Base-by-base conservation (phyloP, 805 yeast genomes). In the Myxozyma monticola region DNA sequence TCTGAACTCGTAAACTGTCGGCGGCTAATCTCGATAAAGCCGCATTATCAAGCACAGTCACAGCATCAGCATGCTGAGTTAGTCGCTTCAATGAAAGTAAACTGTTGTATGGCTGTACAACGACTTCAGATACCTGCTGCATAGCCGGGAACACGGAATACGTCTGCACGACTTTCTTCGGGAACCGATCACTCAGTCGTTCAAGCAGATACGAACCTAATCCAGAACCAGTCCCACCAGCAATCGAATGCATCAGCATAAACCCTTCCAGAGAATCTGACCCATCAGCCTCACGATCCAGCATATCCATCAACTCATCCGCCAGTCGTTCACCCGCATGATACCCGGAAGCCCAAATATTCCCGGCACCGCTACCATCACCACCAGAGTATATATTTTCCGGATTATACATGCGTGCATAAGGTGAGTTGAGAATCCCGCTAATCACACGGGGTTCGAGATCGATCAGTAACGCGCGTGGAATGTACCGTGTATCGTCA, bases 211-310 rank as follows among this genome's bases (percentile, higher is more conserved):
- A 78, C 0, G 96, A 86, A 0, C 99, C 99, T 31, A 89, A 79
- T 2, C 99, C 99, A 0, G 96, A 86, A 0, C 99, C 99, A 0
- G 99, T 93, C 34, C 99, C 99, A 31, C 99, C 99, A 0, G 97
- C 98, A 3, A 93, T 95, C 3, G 96, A 85, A 68, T 93, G 99
- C 44, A 90, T 68, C 57, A 93, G 70, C 72, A 89, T 96, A 67
- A 93, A 93, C 4, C 95, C 95, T 57, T 90, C 93, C 45, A 89
- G 71, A 48, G 84, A 84, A 56, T 95, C 98, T 59, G 96, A 84
- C 28, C 85, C 83, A 63, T 93, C 99, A 35, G 89, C 76, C 62
- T 93, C 97, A 48, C 93, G 76, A 63, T 89, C 96, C 22, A 93
- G 76, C 77, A 89, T 80, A 60, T 88, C 91, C 48, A 86, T 59